Evolutionary conservation across 192 early-diverging fungal species (phyloP).

Genomic region (Chytriomyces sp.): DNA sequence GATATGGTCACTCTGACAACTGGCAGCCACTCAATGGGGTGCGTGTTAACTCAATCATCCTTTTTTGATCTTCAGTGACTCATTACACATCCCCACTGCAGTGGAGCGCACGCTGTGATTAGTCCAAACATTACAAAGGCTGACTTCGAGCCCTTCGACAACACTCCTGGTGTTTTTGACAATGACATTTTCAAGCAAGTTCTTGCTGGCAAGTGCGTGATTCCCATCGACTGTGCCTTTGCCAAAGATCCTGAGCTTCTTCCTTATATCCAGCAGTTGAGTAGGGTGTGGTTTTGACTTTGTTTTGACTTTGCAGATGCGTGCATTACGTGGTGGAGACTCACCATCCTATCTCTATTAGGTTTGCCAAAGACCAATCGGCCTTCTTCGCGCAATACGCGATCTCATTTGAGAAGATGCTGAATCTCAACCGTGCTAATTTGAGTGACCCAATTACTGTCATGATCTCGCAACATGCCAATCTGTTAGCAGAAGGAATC

Average conservation of each 20-base stretch:
- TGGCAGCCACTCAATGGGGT: slow-evolving; percentile 41
- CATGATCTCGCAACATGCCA: not conserved
- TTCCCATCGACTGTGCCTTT: slow-evolving; percentile 37
- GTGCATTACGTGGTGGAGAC: not conserved
- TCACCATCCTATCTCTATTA: not conserved
- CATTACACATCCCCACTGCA: not conserved
- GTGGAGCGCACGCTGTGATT: slow-evolving; percentile 23
- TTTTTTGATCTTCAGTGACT: not conserved
- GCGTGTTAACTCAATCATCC: not conserved
- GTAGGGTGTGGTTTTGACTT: not conserved
- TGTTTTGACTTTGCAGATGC: not conserved
- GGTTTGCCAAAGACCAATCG: slow-evolving; percentile 25
- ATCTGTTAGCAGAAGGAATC: not conserved
- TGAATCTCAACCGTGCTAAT: not conserved
- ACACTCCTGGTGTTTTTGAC: slow-evolving; percentile 43
- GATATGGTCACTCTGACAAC: slow-evolving; percentile 38
- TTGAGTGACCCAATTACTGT: slow-evolving; percentile 1
- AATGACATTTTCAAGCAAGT: slow-evolving; percentile 42
- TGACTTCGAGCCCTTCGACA: slow-evolving; percentile 38
- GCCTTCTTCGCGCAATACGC: slow-evolving; percentile 39
- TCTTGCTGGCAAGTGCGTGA: slow-evolving; percentile 29
- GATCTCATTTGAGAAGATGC: slow-evolving; percentile 33
- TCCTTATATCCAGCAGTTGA: slow-evolving; percentile 4
- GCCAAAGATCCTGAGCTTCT: slow-evolving; percentile 28
- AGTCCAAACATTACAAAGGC: slow-evolving; percentile 30